Conservation (phyloP, 108 stramenopile species). For the Cylindrotheca closterium region DNA sequence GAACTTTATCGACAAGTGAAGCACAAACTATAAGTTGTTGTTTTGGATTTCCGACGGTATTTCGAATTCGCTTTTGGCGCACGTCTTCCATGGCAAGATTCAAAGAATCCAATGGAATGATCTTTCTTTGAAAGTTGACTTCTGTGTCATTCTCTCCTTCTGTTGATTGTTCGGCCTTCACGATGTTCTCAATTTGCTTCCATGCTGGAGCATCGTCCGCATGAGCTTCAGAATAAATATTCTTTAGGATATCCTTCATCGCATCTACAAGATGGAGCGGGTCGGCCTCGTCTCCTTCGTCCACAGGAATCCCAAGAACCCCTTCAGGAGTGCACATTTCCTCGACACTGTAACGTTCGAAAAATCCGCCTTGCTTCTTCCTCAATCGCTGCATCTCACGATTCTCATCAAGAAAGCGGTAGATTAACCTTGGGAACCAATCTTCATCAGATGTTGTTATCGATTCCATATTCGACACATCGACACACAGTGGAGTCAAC, state of each 20-base stretch:
- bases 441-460: not conserved
- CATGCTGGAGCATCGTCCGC: conserved; percentile 68
- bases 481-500: conserved; percentile 64
- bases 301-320: conserved; percentile 67
- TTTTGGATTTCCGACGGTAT: conserved; percentile 74
- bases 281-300: conserved; percentile 79
- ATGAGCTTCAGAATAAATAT: conserved; percentile 74
- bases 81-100: conserved; percentile 63
- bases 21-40: conserved; percentile 88
- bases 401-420: conserved; percentile 70
- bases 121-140: conserved; percentile 87
- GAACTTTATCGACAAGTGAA: conserved; percentile 86
- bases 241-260: conserved; percentile 64
- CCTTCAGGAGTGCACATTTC: conserved; percentile 62
- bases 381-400: conserved; percentile 78
- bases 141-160: conserved; percentile 12
- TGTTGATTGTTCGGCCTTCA: not conserved
- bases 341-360: conserved; percentile 76
- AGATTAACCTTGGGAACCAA: conserved; percentile 54
- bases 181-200: conserved; percentile 68
- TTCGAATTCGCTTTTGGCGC: conserved; percentile 48
- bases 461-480: not conserved
- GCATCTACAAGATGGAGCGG: conserved; percentile 68
- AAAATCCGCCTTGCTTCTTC: conserved; percentile 65
- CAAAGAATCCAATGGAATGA: conserved; percentile 81